These are phyloP conservation scores for Amanita rimosa DNA, from an alignment of 768 basidiomycete genomes.

Conservation along the genomic window DNA sequence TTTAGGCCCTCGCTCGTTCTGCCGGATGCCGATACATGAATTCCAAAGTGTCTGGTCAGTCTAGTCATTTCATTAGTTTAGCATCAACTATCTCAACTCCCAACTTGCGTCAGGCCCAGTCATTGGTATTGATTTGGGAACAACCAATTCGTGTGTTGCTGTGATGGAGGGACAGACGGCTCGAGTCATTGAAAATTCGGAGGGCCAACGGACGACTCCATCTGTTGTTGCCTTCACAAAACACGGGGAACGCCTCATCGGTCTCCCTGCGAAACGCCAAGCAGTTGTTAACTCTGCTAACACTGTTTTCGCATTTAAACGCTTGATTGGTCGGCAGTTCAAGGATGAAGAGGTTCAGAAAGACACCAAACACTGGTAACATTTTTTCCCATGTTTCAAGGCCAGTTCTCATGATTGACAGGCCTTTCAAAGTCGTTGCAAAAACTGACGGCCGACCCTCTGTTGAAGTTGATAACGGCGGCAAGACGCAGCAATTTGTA, in stretches of 20 bases:
- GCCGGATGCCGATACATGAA: constrained; percentile 89
- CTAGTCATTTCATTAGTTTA: constrained; percentile 8
- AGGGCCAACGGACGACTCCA: constrained; percentile 96
- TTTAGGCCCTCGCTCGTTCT: constrained; percentile 55
- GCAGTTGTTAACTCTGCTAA: constrained; percentile 92
- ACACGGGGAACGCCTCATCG: constrained; percentile 92
- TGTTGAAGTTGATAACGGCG: constrained; percentile 76
- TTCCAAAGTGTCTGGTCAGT: constrained; percentile 80
- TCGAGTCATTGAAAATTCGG: constrained; percentile 94
- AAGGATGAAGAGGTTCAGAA: constrained; percentile 88
- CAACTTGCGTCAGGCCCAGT: constrained; percentile 52
- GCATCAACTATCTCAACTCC: neutral
- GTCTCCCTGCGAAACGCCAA: constrained; percentile 94
- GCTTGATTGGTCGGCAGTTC: constrained; percentile 89
- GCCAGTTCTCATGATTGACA: constrained; percentile 15
- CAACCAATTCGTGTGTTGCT: constrained; percentile 85
- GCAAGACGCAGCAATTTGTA: constrained; percentile 73
- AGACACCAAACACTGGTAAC: constrained; percentile 75
- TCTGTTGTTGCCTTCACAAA: constrained; percentile 99
- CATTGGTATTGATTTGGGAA: constrained; percentile 94
- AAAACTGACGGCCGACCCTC: constrained; percentile 69
- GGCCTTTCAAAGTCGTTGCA: constrained; percentile 74
- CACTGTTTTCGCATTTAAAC: constrained; percentile 92
- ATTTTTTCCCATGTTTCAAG: constrained; percentile 7
- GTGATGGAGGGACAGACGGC: constrained; percentile 95